Percentiles rank a stretch among this genome's conserved stretches.
Conservation (phyloP, 1,284 basidiomycete species). For the Ustilago crameri region DNA sequence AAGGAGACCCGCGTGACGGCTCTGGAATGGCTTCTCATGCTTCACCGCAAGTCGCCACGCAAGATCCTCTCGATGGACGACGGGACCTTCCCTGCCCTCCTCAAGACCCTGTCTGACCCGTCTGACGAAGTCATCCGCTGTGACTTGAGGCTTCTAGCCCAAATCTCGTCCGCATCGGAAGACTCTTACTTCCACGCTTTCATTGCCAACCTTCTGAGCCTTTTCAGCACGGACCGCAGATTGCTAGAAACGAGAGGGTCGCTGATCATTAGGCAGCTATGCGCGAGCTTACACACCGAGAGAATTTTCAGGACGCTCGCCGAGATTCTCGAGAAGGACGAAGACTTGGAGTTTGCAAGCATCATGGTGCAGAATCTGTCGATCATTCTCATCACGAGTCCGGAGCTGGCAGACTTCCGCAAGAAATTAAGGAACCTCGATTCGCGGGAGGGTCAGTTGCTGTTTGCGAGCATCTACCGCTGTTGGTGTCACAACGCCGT, state of each 20-base stretch:
- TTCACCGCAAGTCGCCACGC: slow-evolving; percentile 95
- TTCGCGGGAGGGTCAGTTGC: slow-evolving; percentile 84
- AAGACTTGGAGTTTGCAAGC: slow-evolving; percentile 97
- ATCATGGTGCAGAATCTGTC: slow-evolving; percentile 97
- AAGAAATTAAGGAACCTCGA: slow-evolving; percentile 91
- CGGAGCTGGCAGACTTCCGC: slow-evolving; percentile 92
- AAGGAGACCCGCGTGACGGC: slow-evolving; percentile 95
- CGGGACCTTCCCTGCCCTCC: slow-evolving; percentile 90
- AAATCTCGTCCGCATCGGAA: slow-evolving; percentile 90
- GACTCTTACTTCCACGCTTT: slow-evolving; percentile 95
- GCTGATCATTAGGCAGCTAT: slow-evolving; percentile 94
- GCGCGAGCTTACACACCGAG: slow-evolving; percentile 92
- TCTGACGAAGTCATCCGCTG: slow-evolving; percentile 98
- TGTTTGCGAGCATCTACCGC: slow-evolving; percentile 91
- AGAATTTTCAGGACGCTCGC: slow-evolving; percentile 94
- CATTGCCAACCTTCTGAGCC: slow-evolving; percentile 91
- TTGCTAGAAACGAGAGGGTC: slow-evolving; percentile 92
- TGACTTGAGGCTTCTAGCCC: slow-evolving; percentile 92
- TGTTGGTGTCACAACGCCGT: slow-evolving; percentile 99
- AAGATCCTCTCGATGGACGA: slow-evolving; percentile 98
- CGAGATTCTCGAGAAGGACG: slow-evolving; percentile 96
- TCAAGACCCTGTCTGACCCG: slow-evolving; percentile 95
- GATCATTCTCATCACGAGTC: slow-evolving; percentile 94
- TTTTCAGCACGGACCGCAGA: slow-evolving; percentile 93
- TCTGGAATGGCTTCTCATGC: slow-evolving; percentile 97